These are phyloP conservation scores for Penicillium concentricum DNA, from an alignment of 2,329 filamentous ascomycete genomes.

Conservation along the genomic window DNA sequence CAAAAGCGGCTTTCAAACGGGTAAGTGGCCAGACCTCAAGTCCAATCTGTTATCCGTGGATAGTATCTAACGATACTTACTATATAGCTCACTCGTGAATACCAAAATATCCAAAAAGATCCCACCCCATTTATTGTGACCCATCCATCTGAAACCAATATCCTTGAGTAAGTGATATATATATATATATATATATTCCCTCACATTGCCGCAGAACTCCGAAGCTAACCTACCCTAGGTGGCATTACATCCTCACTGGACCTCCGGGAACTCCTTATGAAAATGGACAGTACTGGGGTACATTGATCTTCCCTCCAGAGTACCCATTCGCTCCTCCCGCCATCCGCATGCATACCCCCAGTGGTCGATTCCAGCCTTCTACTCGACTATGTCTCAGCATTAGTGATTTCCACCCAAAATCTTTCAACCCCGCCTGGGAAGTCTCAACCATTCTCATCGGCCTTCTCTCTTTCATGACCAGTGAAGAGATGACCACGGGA, in stretches of 20 bases:
- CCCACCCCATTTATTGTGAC: constrained; percentile 86
- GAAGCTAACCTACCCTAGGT: constrained; percentile 51
- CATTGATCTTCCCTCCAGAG: constrained; percentile 89
- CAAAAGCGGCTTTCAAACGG: constrained; percentile 70
- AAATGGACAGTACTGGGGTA: constrained; percentile 96
- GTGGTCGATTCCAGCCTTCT: constrained; percentile 89
- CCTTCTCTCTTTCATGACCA: constrained; percentile 95
- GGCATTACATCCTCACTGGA: constrained; percentile 94
- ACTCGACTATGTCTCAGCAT: constrained; percentile 93
- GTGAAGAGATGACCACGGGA: constrained; percentile 97
- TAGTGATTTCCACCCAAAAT: constrained; percentile 95
- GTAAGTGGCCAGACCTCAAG: constrained; percentile 44
- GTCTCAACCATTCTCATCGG: constrained; percentile 95
- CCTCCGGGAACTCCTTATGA: constrained; percentile 93
- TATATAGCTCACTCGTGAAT: constrained; percentile 60
- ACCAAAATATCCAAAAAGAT: constrained; percentile 66
- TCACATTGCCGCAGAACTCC: not conserved
- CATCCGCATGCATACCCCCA: constrained; percentile 98
- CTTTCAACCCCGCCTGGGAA: constrained; percentile 98
- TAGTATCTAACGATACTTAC: constrained; percentile 6
- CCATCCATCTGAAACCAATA: constrained; percentile 86
- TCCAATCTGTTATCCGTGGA: not conserved
- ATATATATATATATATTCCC: not conserved
- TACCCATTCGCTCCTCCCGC: constrained; percentile 97
- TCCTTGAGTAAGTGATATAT: constrained; percentile 68